phyloP scores from a whole-genome alignment of 352 stramenopile species.

The Phytopythium boreale region DNA sequence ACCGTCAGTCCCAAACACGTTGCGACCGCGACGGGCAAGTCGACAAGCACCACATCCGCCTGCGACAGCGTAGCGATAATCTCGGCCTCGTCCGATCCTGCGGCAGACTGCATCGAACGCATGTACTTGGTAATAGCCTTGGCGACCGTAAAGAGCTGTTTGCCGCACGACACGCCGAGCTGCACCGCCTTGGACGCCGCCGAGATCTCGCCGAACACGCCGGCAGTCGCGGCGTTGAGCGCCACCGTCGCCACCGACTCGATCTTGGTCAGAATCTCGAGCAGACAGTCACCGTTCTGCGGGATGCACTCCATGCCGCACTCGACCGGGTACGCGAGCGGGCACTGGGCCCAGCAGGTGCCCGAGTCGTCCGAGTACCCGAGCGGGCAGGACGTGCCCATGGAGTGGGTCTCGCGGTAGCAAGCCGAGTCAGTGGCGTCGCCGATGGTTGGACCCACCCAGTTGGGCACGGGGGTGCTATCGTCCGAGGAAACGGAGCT shows the following conservation, averaged over 20 bases:
- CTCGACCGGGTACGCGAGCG: slow-evolving; percentile 66
- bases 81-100: slow-evolving; percentile 43
- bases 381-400: slow-evolving; percentile 28
- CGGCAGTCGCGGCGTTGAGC: slow-evolving; percentile 44
- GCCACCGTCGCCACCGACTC: slow-evolving; percentile 41
- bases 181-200: slow-evolving; percentile 40
- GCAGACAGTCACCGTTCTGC: slow-evolving; percentile 58
- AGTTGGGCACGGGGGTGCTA: slow-evolving; percentile 18
- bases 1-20: slow-evolving; percentile 32
- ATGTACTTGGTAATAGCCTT: slow-evolving; percentile 5
- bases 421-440: slow-evolving; percentile 30
- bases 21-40: slow-evolving; percentile 51
- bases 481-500: not conserved
- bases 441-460: slow-evolving; percentile 17
- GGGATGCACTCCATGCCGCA: slow-evolving; percentile 69
- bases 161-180: slow-evolving; percentile 39
- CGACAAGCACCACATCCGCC: slow-evolving; percentile 8
- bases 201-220: slow-evolving; percentile 50
- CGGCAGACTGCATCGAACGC: slow-evolving; percentile 7
- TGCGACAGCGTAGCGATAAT: slow-evolving; percentile 34
- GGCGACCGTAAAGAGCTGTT: slow-evolving; percentile 42
- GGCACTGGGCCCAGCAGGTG: slow-evolving; percentile 68
- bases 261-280: slow-evolving; percentile 54
- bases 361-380: slow-evolving; percentile 45
- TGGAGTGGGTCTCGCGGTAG: slow-evolving; percentile 48